Evolutionary conservation across 164 flowering plant genomes (phyloP), one percentile per base, ranked within the genome.

Genomic region (Liriodendron chinense): DNA sequence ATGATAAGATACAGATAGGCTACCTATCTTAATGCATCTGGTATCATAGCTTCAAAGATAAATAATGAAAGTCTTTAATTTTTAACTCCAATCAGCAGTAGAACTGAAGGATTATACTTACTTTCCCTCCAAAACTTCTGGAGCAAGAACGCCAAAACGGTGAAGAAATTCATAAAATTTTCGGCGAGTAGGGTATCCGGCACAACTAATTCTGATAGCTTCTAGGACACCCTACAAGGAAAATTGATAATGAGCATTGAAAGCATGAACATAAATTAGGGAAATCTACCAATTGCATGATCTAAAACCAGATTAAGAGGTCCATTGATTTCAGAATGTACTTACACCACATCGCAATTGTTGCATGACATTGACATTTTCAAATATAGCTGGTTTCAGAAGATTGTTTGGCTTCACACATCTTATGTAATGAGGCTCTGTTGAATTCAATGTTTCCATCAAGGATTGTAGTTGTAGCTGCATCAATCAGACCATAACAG

Each of bases 261-360:
- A 56, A 21, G 56, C 49, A 34, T 13, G 47, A 34, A 61, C 22
- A 20, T 25, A 21, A 28, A 9, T 7, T 21, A 63, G 2, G 6
- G n/a, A 68, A 18, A 7, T 21, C 49, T 49, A 65, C n/a, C 34
- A 53, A 7, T 25, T 68, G 43, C 43, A 34, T 53, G 61, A 16
- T 22, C 28, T 7, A n/a, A 67, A 72, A 76, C 22, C 56, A 70
- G 49, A 47, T 59, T 28, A 24, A 67, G 43, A 65, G 9, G 53
- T 9, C 12, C 6, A 14, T 67, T 14, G 59, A 78, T 47, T 68
- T 65, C n/a, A 65, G 23, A 71, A 8, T 66, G 65, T 74, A 89
- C 98, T 90, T 81, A 94, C 97, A 72, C 98, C 97, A 81, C 91
- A 92, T 21, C 97, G 97, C 81, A 94, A 76, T 67, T 94, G 97